phyloP scores from a whole-genome alignment of 164 flowering plant species.

The Amborella trichopoda region DNA sequence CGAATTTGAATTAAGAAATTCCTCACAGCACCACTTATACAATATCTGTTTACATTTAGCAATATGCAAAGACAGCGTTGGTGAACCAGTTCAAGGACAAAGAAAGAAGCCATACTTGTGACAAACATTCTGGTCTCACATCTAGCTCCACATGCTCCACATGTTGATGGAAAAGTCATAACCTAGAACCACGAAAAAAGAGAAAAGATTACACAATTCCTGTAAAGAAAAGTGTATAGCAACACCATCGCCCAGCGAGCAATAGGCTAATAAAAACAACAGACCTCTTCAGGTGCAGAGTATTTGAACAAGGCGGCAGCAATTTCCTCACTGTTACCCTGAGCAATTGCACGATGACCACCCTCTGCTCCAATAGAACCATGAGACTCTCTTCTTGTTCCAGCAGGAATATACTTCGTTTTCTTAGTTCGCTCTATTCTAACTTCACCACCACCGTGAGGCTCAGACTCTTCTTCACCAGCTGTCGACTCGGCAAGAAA shows the following conservation, averaged over 20 bases:
- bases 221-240: too few species aligned
- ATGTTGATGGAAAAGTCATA: constrained; percentile 93
- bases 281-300: constrained; percentile 95
- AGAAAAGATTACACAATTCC: too few species aligned
- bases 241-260: background rate
- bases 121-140: constrained; percentile 91
- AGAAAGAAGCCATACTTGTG: too few species aligned
- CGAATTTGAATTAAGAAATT: too few species aligned
- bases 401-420: constrained; percentile 6
- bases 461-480: constrained; percentile 11
- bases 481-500: constrained; percentile 47
- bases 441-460: constrained; percentile 14
- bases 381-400: constrained; percentile 34
- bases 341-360: constrained; percentile 72
- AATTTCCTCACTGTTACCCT: constrained; percentile 66
- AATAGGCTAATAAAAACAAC: background rate
- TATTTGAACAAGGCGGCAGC: constrained; percentile 69
- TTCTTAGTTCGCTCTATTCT: constrained; percentile 9
- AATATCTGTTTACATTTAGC: too few species aligned
- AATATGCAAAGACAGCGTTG: too few species aligned
- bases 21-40: too few species aligned
- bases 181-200: constrained; percentile 30
- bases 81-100: too few species aligned
- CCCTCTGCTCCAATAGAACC: constrained; percentile 75
- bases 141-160: constrained; percentile 65